These are phyloP conservation scores for Apiotrichum laibachii DNA, from an alignment of 1,284 basidiomycete species.

Conservation along the genomic window DNA sequence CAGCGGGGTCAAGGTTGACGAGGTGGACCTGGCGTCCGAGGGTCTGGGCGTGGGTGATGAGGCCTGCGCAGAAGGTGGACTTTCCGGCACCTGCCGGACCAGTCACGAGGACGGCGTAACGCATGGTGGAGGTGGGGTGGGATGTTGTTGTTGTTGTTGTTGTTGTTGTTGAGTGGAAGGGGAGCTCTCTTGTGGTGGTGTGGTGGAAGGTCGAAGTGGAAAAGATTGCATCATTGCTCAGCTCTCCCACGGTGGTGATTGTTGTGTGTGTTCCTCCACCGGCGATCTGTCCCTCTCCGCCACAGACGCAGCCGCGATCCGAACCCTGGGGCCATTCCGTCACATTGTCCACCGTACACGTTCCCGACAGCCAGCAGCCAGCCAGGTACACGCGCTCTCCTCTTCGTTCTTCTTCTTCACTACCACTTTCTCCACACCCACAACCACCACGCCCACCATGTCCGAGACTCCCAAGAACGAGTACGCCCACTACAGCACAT, in stretches of 20 bases:
- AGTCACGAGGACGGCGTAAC: slow-evolving; percentile 74
- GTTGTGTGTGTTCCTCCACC: no score
- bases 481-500: slow-evolving; percentile 1
- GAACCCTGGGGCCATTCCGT: no score
- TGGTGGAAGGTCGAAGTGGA: not conserved
- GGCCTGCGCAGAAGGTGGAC: slow-evolving; percentile 85
- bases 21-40: slow-evolving; percentile 83
- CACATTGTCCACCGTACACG: no score
- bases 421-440: not conserved
- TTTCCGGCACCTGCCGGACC: slow-evolving; percentile 94
- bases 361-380: no score
- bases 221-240: slow-evolving; percentile 3
- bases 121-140: slow-evolving; percentile 57
- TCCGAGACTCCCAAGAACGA: slow-evolving; percentile 10
- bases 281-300: no score
- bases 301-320: no score
- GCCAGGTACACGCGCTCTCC: not conserved
- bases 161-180: not conserved
- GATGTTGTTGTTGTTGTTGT: not conserved
- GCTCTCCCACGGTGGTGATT: slow-evolving; percentile 2
- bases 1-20: slow-evolving; percentile 97
- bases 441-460: slow-evolving; percentile 5
- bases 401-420: not conserved
- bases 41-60: slow-evolving; percentile 85
- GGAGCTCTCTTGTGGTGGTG: not conserved